Evolutionary conservation across 2,329 filamentous ascomycete species (phyloP).

Genomic region (Xylaria sp.): DNA sequence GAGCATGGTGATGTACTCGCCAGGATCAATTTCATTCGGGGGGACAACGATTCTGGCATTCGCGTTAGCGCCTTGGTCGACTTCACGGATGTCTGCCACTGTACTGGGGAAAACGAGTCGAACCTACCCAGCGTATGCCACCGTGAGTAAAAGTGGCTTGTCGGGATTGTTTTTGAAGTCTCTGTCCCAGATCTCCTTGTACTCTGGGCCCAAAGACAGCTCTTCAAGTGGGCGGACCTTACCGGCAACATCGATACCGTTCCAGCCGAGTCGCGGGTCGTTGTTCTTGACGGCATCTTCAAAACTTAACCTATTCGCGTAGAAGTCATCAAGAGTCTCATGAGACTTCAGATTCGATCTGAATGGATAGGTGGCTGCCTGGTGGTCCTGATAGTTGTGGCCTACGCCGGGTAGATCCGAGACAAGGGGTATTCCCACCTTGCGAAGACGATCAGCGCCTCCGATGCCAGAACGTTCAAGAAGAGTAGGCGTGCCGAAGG

Average conservation of each 20-base stretch:
- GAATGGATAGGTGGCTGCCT: conserved; percentile 46
- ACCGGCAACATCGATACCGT: conserved; percentile 18
- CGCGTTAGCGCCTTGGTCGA: too few relatives aligned
- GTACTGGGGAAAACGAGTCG: not conserved
- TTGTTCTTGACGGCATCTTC: conserved; percentile 18
- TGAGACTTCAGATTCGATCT: conserved; percentile 21
- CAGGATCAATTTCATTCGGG: not conserved
- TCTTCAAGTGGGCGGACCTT: conserved; percentile 26
- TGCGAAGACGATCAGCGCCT: conserved; percentile 39
- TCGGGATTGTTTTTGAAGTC: conserved; percentile 22
- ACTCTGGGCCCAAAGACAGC: conserved; percentile 21
- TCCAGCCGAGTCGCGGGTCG: conserved; percentile 23
- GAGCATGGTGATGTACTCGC: conserved; percentile 34
- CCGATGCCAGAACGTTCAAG: conserved; percentile 50
- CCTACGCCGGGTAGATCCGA: conserved; percentile 44
- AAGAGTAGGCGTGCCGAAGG: conserved; percentile 40
- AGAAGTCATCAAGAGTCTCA: conserved; percentile 20
- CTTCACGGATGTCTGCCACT: too few relatives aligned
- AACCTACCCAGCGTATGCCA: conserved; percentile 25
- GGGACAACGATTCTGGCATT: not conserved
- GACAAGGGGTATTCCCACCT: conserved; percentile 33
- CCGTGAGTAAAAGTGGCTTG: conserved; percentile 16
- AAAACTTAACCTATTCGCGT: conserved; percentile 5
- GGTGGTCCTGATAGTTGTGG: conserved; percentile 45
- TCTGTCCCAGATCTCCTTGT: conserved; percentile 21